Conservation (phyloP, 768 basidiomycete genomes). For the Lyophyllum decastes region DNA sequence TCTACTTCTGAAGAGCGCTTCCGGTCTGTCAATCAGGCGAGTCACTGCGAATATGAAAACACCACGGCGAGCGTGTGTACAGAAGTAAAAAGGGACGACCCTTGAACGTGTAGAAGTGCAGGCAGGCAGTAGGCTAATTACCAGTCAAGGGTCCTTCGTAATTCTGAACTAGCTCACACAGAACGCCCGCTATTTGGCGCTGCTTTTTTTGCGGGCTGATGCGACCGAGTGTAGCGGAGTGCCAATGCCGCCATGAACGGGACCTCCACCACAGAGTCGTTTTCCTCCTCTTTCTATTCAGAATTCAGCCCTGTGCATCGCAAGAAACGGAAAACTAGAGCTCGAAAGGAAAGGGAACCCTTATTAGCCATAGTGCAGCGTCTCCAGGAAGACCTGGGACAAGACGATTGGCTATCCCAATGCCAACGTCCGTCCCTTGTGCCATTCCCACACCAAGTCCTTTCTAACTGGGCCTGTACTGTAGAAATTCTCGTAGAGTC, state of each 20-base stretch:
- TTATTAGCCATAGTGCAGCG: conserved; percentile 41
- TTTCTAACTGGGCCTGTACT: conserved; percentile 13
- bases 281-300: conserved; percentile 43
- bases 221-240: neutral
- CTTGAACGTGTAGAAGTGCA: conserved; percentile 19
- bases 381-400: conserved; percentile 46
- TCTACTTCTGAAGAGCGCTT: neutral
- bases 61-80: too few relatives aligned
- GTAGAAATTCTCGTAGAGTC: conserved; percentile 39
- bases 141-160: neutral
- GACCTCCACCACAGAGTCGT: conserved; percentile 8
- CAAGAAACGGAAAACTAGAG: conserved; percentile 52
- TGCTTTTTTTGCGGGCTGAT: conserved; percentile 13
- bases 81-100: conserved; percentile 10
- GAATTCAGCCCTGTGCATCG: conserved; percentile 54
- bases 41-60: too few relatives aligned
- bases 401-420: conserved; percentile 54
- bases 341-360: conserved; percentile 29
- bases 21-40: neutral
- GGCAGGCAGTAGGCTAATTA: neutral
- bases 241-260: conserved; percentile 17
- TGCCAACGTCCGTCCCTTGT: conserved; percentile 49
- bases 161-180: conserved; percentile 23
- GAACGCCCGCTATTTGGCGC: conserved; percentile 15
- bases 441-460: conserved; percentile 6